These are phyloP conservation scores for Tylopilus felleus DNA, from an alignment of 768 basidiomycete species.

Conservation along the genomic window DNA sequence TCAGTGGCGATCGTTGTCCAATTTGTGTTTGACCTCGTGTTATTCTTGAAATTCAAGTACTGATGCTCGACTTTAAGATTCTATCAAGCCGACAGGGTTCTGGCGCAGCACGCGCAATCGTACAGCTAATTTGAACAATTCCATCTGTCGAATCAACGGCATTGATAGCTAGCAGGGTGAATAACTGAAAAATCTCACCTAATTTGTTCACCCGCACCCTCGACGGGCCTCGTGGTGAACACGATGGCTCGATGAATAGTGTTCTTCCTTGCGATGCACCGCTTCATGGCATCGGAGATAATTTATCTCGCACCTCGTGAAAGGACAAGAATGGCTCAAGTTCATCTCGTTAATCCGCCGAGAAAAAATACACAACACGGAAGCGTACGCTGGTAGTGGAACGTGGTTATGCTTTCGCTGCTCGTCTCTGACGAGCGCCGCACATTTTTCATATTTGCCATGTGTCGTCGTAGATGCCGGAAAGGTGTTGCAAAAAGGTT, in stretches of 20 bases:
- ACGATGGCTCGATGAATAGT: slow-evolving; percentile 27
- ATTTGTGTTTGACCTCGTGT: slow-evolving; percentile 22
- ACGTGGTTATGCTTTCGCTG: background rate
- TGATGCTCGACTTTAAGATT: slow-evolving; percentile 14
- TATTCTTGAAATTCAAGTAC: slow-evolving; percentile 6
- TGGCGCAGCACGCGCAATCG: background rate
- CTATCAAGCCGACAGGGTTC: slow-evolving; percentile 11
- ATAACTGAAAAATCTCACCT: slow-evolving; percentile 9
- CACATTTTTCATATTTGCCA: slow-evolving; percentile 14
- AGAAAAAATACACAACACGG: slow-evolving; percentile 7
- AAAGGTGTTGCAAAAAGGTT: slow-evolving; percentile 13
- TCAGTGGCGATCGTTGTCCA: slow-evolving; percentile 13
- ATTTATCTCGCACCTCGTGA: slow-evolving; percentile 17
- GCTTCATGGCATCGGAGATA: slow-evolving; percentile 32
- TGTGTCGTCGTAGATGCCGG: slow-evolving; percentile 9
- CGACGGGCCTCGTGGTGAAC: slow-evolving; percentile 31
- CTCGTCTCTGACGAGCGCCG: slow-evolving; percentile 6
- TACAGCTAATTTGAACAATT: slow-evolving; percentile 1
- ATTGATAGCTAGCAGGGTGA: slow-evolving; percentile 11
- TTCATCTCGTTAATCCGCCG: slow-evolving; percentile 19
- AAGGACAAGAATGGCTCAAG: slow-evolving; percentile 14
- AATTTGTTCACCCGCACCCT: slow-evolving; percentile 16
- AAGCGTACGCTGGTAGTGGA: background rate
- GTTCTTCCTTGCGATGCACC: slow-evolving; percentile 23
- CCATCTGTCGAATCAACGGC: slow-evolving; percentile 4